phyloP scores from a whole-genome alignment of 768 basidiomycete genomes.

The Flagelloscypha sp. region DNA sequence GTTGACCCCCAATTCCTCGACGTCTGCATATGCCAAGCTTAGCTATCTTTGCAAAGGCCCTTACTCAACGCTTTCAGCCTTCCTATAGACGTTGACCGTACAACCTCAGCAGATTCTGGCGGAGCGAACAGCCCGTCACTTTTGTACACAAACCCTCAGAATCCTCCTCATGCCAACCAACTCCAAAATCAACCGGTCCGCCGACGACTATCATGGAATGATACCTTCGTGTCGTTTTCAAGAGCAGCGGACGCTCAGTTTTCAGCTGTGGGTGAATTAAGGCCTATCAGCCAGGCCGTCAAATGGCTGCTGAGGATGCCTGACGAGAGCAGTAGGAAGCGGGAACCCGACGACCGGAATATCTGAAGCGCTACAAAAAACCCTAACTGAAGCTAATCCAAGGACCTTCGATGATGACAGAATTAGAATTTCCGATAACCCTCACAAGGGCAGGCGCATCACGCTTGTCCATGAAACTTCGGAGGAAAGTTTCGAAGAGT shows the following conservation, averaged over 20 bases:
- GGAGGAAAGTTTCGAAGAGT: slow-evolving; percentile 80
- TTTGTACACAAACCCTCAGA: slow-evolving; percentile 7
- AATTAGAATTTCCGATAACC: slow-evolving; percentile 62
- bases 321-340: slow-evolving; percentile 46
- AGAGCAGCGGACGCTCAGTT: background rate
- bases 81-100: slow-evolving; percentile 1
- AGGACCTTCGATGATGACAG: slow-evolving; percentile 25
- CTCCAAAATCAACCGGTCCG: slow-evolving; percentile 10
- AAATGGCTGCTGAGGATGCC: slow-evolving; percentile 43
- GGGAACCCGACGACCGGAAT: slow-evolving; percentile 64
- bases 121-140: slow-evolving; percentile 1
- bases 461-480: slow-evolving; percentile 76
- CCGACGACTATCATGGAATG: slow-evolving; percentile 10
- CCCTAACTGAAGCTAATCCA: slow-evolving; percentile 34
- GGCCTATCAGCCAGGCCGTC: too few species aligned
- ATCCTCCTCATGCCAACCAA: slow-evolving; percentile 4
- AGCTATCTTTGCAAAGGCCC: background rate
- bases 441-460: slow-evolving; percentile 62
- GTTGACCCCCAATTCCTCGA: slow-evolving; percentile 1
- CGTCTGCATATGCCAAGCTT: background rate
- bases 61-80: slow-evolving; percentile 1
- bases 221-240: slow-evolving; percentile 17
- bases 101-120: too few species aligned
- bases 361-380: slow-evolving; percentile 53
- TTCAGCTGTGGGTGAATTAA: slow-evolving; percentile 45